Evolutionary conservation across 1,284 basidiomycete genomes (phyloP), one percentile per base, ranked within the genome.

Genomic region (Ustilago nuda): DNA sequence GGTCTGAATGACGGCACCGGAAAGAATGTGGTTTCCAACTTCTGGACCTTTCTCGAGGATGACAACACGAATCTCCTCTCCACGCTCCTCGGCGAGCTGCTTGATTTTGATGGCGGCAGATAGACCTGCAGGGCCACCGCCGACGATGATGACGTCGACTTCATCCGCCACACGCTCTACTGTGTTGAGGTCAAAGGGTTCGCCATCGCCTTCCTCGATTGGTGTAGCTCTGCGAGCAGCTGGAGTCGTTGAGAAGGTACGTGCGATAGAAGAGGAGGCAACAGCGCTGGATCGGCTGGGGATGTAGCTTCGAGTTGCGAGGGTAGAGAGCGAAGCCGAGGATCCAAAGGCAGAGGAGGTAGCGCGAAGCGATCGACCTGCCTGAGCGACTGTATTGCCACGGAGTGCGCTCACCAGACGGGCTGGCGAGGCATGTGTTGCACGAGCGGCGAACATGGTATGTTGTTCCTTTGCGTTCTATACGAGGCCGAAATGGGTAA

Each of bases 61-160:
- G 46, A 99, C 93, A 13, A 99, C 95, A 33, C 96, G 89, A 36
- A 98, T 89, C 72, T 95, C 92, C 71, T 91, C 90, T 36, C 88
- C 88, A 56, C 89, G 90, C 85, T 94, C 91, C 76, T 90, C 88
- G 82, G 95, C 94, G 50, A 98, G 90, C 87, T 99, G 95, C 88
- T 97, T 98, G 66, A 99, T 88, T 37, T 93, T 90, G 81, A 99
- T 99, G 4, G 96, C 97, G n/a, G 96, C 95, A 81, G 92, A 92
- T 67, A 99, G 89, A 37, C 97, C 96, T 0, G 96, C 95, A 3
- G 96, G 96, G 1, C 96, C 97, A 15, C 90, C 95, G 30, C 96
- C 96, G 73, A 98, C 95, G 82, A 99, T 98, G 86, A 95, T 95
- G 39, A 98, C 95, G 82, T 99, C 96, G 56, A 94, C 94, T 74